Percentiles rank a stretch among this genome's conserved stretches.
phyloP scores from a whole-genome alignment of 495 filamentous ascomycete species.

The Lentithecium fluviatile region DNA sequence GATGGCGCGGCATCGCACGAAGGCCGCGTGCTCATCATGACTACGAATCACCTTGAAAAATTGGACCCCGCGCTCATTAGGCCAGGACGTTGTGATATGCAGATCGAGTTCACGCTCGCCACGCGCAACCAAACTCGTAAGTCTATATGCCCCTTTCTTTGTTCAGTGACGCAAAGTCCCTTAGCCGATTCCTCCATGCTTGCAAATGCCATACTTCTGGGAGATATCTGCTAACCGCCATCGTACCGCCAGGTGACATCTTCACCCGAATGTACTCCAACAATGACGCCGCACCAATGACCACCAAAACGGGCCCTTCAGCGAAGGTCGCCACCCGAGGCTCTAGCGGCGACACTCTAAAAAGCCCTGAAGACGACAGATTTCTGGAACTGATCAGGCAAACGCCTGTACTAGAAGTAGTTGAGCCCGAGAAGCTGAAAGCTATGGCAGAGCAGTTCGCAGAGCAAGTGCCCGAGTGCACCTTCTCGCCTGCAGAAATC shows the following conservation, averaged over 20 bases:
- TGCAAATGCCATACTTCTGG: too few species aligned
- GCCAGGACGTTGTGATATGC: slow-evolving; percentile 72
- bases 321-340: not conserved
- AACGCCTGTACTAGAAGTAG: slow-evolving; percentile 4
- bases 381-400: slow-evolving; percentile 12
- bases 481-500: slow-evolving; percentile 74
- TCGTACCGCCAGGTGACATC: slow-evolving; percentile 15
- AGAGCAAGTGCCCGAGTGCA: slow-evolving; percentile 56
- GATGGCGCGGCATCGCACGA: slow-evolving; percentile 82
- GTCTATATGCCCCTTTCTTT: too few species aligned
- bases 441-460: slow-evolving; percentile 60
- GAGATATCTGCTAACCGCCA: too few species aligned
- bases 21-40: slow-evolving; percentile 80
- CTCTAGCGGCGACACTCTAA: not conserved
- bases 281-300: not conserved
- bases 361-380: not conserved
- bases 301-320: not conserved
- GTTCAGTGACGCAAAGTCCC: too few species aligned
- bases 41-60: slow-evolving; percentile 73
- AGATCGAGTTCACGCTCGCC: slow-evolving; percentile 63
- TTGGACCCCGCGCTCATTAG: slow-evolving; percentile 75
- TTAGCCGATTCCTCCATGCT: too few species aligned
- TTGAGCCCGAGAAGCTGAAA: slow-evolving; percentile 40
- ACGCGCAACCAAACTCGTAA: slow-evolving; percentile 18
- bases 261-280: slow-evolving; percentile 36